phyloP scores from a whole-genome alignment of 2,329 filamentous ascomycete species.

The Myriosclerotinia duriaeana region DNA sequence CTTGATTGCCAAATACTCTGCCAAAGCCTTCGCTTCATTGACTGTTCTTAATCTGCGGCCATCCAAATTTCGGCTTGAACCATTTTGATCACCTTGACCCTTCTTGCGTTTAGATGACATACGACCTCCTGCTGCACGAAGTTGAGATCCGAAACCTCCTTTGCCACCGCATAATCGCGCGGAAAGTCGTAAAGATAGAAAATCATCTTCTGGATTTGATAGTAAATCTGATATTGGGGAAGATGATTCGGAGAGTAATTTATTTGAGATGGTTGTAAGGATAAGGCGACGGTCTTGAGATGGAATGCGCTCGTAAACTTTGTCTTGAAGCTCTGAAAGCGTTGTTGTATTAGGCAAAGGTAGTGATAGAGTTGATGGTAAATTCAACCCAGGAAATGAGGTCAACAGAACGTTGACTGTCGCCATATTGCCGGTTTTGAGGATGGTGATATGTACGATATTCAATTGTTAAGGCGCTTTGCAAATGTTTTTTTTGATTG shows the following conservation, averaged over 20 bases:
- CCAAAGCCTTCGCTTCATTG: slow-evolving; percentile 90
- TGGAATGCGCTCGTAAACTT: slow-evolving; percentile 62
- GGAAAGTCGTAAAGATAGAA: slow-evolving; percentile 80
- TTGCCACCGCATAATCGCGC: slow-evolving; percentile 86
- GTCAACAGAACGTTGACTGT: slow-evolving; percentile 80
- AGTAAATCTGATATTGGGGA: slow-evolving; percentile 63
- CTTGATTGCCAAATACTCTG: slow-evolving; percentile 92
- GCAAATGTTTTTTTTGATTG: not conserved
- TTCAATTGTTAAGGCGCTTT: not conserved
- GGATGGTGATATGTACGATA: not conserved
- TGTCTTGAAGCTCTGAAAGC: slow-evolving; percentile 64
- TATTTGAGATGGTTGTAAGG: slow-evolving; percentile 79
- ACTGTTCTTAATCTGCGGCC: slow-evolving; percentile 87
- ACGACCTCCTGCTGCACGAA: slow-evolving; percentile 92
- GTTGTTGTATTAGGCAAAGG: slow-evolving; percentile 65
- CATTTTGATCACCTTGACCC: slow-evolving; percentile 78
- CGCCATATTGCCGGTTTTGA: slow-evolving; percentile 50
- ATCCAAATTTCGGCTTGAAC: slow-evolving; percentile 89
- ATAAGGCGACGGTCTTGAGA: slow-evolving; percentile 61
- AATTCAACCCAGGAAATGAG: slow-evolving; percentile 76
- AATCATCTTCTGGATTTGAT: slow-evolving; percentile 55
- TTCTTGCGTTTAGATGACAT: slow-evolving; percentile 93
- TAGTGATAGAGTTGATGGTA: slow-evolving; percentile 81
- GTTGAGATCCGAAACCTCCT: slow-evolving; percentile 94
- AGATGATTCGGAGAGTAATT: slow-evolving; percentile 59